Evolutionary conservation across 768 basidiomycete species (phyloP).

Genomic region (Phylloporus sp.): DNA sequence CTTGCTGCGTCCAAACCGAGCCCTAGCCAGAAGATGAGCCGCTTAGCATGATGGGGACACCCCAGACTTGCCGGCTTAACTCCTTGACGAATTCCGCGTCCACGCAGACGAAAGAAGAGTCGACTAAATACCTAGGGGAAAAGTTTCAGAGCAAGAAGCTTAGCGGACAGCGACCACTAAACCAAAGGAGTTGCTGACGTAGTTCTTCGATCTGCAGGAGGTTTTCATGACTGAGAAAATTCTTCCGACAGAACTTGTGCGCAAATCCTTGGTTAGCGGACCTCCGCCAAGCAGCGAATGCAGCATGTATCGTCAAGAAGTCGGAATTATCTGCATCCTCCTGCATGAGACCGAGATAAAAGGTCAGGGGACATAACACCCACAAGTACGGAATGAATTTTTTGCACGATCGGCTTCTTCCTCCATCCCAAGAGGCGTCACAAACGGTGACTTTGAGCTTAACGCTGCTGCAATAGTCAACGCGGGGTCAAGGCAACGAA

Average conservation of each 20-base stretch:
- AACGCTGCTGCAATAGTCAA: conserved; percentile 91
- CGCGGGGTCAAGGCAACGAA: conserved; percentile 93
- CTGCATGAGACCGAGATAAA: not conserved
- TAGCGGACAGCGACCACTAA: conserved; percentile 12
- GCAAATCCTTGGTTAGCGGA: conserved; percentile 57
- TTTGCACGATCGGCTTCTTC: conserved; percentile 84
- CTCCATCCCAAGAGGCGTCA: conserved; percentile 84
- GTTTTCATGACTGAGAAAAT: conserved; percentile 87
- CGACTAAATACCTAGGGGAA: conserved; percentile 68
- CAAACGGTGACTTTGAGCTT: conserved; percentile 90
- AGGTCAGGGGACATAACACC: conserved; percentile 18
- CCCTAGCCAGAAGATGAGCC: conserved; percentile 37
- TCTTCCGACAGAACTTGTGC: conserved; percentile 72
- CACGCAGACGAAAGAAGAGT: conserved; percentile 77
- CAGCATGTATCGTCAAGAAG: conserved; percentile 89
- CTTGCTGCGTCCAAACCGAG: conserved; percentile 68
- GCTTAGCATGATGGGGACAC: not conserved
- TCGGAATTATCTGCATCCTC: conserved; percentile 75
- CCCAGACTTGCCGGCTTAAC: conserved; percentile 50
- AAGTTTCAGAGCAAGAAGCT: conserved; percentile 1
- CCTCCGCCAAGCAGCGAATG: conserved; percentile 81
- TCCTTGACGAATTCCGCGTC: conserved; percentile 62
- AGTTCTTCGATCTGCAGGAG: conserved; percentile 95
- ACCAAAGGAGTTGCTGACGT: conserved; percentile 84
- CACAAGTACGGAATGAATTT: conserved; percentile 69